Percentiles rank a stretch among this genome's conserved stretches.
Conservation (phyloP, 2,329 filamentous ascomycete genomes). For the Myriosclerotinia scirpicola region DNA sequence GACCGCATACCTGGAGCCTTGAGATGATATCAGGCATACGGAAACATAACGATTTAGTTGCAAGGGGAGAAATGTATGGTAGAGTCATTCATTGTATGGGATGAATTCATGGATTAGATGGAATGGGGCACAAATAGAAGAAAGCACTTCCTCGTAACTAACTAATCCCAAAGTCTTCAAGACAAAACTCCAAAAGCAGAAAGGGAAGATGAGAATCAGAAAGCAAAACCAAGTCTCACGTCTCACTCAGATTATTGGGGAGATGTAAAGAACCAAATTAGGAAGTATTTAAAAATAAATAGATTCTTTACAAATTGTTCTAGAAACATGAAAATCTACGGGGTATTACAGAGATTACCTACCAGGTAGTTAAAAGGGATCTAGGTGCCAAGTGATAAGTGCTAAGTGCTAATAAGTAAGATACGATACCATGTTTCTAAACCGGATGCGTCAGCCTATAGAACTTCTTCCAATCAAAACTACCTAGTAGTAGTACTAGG, state of each 20-base stretch:
- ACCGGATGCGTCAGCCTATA: too few species aligned
- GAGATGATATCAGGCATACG: constrained; percentile 5
- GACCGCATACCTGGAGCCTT: constrained; percentile 5
- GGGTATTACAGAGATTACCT: constrained; percentile 1
- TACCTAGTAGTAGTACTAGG: too few species aligned
- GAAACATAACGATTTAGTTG: background rate
- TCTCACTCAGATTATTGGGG: constrained; percentile 9
- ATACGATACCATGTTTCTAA: too few species aligned
- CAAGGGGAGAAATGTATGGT: background rate
- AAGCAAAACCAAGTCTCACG: constrained; percentile 17
- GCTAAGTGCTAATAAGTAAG: too few species aligned
- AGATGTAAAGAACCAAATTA: constrained; percentile 6
- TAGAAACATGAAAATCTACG: constrained; percentile 21
- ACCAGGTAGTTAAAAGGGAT: background rate
- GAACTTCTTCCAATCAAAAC: too few species aligned
- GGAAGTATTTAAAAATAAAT: constrained; percentile 19
- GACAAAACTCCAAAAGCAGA: constrained; percentile 13
- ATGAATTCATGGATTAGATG: constrained; percentile 2
- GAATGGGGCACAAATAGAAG: background rate
- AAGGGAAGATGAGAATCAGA: background rate
- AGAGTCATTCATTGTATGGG: constrained; percentile 1
- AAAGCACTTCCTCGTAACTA: background rate
- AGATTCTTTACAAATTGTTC: constrained; percentile 15
- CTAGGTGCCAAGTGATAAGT: background rate
- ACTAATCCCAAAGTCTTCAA: background rate